Evolutionary conservation across 805 yeast species (phyloP).

Genomic region (Myxozyma vanderwaltii): DNA sequence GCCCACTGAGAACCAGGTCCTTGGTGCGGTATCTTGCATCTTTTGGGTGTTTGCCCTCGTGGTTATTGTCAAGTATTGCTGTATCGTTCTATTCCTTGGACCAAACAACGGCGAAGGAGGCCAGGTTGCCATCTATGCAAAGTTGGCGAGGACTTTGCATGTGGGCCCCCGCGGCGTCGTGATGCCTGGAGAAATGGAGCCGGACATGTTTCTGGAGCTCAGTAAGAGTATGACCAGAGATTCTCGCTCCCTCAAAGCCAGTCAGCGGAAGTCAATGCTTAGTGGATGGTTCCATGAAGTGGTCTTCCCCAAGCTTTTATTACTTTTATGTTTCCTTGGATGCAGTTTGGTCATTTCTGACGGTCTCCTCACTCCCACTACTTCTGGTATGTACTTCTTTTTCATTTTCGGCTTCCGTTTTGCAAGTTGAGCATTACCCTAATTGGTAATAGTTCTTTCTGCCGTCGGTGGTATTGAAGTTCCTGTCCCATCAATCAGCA

Average conservation of each 20-base stretch:
- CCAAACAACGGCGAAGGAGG: conserved; percentile 67
- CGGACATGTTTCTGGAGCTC: conserved; percentile 42
- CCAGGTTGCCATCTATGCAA: conserved; percentile 63
- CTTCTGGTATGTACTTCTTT: conserved; percentile 44
- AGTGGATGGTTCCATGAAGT: conserved; percentile 38
- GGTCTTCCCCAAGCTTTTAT: conserved; percentile 39
- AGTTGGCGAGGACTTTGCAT: conserved; percentile 53
- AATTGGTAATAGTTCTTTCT: conserved; percentile 46
- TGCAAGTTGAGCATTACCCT: not conserved
- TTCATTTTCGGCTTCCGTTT: not conserved
- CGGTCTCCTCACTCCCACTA: conserved; percentile 64
- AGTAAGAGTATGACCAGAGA: conserved; percentile 46
- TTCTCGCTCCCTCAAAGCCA: not conserved
- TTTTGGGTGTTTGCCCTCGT: conserved; percentile 59
- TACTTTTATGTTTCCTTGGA: conserved; percentile 51
- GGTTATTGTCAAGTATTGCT: conserved; percentile 55
- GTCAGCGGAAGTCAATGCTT: not conserved
- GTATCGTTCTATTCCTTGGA: conserved; percentile 53
- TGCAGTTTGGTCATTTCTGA: conserved; percentile 61
- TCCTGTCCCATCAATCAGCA: conserved; percentile 50
- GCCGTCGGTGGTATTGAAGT: conserved; percentile 60
- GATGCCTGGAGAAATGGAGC: conserved; percentile 44
- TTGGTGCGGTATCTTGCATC: conserved; percentile 56
- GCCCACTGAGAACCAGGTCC: conserved; percentile 48
- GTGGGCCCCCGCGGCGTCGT: conserved; percentile 46